Evolutionary conservation across 805 yeast species (phyloP).

Genomic region (Yarrowia osloensis): DNA sequence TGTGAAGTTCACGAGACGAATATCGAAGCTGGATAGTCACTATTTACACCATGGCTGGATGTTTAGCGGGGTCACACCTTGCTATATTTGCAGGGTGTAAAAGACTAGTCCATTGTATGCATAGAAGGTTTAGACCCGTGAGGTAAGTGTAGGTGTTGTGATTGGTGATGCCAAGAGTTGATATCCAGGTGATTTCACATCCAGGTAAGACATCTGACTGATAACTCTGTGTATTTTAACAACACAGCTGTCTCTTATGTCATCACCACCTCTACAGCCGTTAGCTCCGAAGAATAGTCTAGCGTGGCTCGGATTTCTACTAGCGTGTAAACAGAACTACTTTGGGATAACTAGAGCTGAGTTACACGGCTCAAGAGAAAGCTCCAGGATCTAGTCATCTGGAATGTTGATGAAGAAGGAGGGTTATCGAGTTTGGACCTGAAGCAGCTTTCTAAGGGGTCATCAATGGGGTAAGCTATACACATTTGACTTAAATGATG

Average conservation of each 20-base stretch:
- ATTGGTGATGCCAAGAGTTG: too few species aligned
- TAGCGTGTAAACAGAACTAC: conserved; percentile 9
- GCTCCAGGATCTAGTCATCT: too few species aligned
- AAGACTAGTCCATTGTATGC: background rate
- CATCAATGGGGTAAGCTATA: too few species aligned
- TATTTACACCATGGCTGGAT: background rate
- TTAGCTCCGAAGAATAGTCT: background rate
- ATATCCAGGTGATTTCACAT: too few species aligned
- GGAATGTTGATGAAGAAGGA: too few species aligned
- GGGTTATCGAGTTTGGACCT: too few species aligned
- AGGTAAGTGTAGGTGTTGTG: too few species aligned
- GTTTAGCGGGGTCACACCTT: background rate
- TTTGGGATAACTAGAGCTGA: background rate
- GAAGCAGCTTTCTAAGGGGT: too few species aligned
- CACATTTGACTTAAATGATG: too few species aligned
- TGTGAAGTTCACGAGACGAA: background rate
- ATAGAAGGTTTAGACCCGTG: background rate
- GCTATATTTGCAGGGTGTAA: background rate
- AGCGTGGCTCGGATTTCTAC: background rate
- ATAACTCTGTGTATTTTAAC: too few species aligned
- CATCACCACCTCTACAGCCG: background rate
- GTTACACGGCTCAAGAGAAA: too few species aligned
- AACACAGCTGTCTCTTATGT: background rate
- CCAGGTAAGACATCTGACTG: too few species aligned
- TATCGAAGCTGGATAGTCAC: background rate